Base-by-base conservation (phyloP, 768 basidiomycete genomes). In the Asterophora parasitica region DNA sequence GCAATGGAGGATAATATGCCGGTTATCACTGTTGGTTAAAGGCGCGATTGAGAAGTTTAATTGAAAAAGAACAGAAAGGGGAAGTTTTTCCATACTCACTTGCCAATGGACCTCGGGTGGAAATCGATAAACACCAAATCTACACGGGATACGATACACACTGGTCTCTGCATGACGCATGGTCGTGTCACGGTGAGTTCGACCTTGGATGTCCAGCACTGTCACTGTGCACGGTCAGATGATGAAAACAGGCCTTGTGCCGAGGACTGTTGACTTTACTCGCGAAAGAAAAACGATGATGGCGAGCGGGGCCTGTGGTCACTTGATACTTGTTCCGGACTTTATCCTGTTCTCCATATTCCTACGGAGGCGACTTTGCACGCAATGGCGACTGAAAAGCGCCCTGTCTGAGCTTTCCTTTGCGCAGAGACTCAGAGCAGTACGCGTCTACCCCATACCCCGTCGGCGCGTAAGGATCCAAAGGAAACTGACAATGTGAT, bases 221-320 rank as follows among this genome's bases (percentile, higher is more conserved):
- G 42, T 43, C 17, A n/a, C 15, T 23, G 23, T 23, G 23, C 23
- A 23, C 23, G 42, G 35, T 46, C 45, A 46, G 45, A 46, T 46
- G 45, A 46, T 30, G 36, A 15, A 32, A 9, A 2, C 15, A 12
- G n/a, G 19, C 10, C 42, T 32, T n/a, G 28, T 43, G 5, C 26
- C 30, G 19, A n/a, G 32, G 7, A 31, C 31, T 26, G 15, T 32
- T 16, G 15, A 17, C 31, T 12, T n/a, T 17, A 27, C 15, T 32
- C 12, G 27, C 10, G 15, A 12, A 27, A 42, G 15, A 26, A 42
- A 42, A 16, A 13, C 28, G 30, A 17, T 23, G 30, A 33, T 43
- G 30, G 13, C n/a, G 12, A 23, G 8, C 32, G 30, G 30, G n/a
- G 13, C 3, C 19, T 11, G 12, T 46, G 16, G 33, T 28, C 34